Conservation (phyloP, 2,329 filamentous ascomycete species). For the Calcarisporium arbuscula region DNA sequence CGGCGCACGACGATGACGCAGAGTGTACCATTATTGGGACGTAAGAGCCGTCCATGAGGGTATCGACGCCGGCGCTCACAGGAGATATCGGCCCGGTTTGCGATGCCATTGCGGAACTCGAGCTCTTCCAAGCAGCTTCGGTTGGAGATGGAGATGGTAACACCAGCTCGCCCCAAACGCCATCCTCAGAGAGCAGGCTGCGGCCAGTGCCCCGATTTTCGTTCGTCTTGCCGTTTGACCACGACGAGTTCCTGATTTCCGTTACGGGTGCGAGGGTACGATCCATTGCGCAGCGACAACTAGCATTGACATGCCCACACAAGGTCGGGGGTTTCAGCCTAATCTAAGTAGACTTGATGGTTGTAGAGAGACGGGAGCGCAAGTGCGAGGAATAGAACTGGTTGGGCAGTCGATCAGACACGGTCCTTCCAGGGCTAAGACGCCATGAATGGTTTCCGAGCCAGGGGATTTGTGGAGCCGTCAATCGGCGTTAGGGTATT, state of each 20-base stretch:
- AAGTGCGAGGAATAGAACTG: constrained; percentile 5
- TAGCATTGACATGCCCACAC: constrained; percentile 33
- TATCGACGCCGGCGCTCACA: constrained; percentile 44
- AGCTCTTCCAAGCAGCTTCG: constrained; percentile 22
- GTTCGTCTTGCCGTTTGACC: constrained; percentile 40
- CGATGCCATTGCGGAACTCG: constrained; percentile 20
- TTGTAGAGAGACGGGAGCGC: constrained; percentile 2
- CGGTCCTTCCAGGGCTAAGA: constrained; percentile 12
- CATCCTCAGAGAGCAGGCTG: constrained; percentile 40
- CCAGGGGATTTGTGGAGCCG: constrained; percentile 18
- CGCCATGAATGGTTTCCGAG: constrained; percentile 11
- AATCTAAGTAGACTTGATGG: background rate
- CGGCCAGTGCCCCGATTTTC: no score
- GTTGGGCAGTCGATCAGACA: constrained; percentile 12
- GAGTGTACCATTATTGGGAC: constrained; percentile 39
- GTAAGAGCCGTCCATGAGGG: constrained; percentile 29
- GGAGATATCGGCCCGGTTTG: constrained; percentile 47
- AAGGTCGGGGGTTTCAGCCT: background rate
- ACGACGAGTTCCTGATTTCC: constrained; percentile 36
- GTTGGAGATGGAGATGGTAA: constrained; percentile 26
- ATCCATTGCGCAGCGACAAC: constrained; percentile 44
- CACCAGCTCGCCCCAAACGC: constrained; percentile 17
- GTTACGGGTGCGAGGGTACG: constrained; percentile 33
- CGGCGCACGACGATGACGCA: constrained; percentile 38
- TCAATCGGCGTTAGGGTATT: no score